phyloP scores from a whole-genome alignment of 257 asterid species.

The Eucommia ulmoides region DNA sequence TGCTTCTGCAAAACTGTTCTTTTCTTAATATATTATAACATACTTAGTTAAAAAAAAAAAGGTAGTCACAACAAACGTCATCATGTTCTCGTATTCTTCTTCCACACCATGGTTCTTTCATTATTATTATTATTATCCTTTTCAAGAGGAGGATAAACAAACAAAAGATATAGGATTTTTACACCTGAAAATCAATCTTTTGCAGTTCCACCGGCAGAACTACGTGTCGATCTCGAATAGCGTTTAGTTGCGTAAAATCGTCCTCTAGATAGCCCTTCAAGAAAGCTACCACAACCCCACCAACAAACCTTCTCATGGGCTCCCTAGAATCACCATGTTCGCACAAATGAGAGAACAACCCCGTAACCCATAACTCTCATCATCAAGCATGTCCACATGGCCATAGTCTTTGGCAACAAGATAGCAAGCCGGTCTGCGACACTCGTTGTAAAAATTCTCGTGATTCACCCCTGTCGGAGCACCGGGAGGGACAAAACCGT shows the following conservation, averaged over 20 bases:
- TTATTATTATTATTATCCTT: too few relatives aligned
- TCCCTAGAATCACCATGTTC: slow-evolving; percentile 57
- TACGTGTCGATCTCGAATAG: slow-evolving; percentile 32
- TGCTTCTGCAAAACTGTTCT: too few relatives aligned
- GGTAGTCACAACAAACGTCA: too few relatives aligned
- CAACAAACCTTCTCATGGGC: slow-evolving; percentile 84
- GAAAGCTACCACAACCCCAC: slow-evolving; percentile 63
- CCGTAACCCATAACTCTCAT: slow-evolving; percentile 59
- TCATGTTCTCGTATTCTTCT: too few relatives aligned
- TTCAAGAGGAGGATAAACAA: too few relatives aligned
- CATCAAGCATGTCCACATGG: slow-evolving; percentile 77
- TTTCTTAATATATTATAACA: too few relatives aligned
- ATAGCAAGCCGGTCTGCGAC: slow-evolving; percentile 39
- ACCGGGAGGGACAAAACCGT: slow-evolving; percentile 63
- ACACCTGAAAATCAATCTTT: slow-evolving; percentile 38
- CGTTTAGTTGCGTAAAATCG: slow-evolving; percentile 30
- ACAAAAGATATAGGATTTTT: too few relatives aligned
- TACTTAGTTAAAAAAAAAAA: too few relatives aligned
- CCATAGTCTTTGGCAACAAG: slow-evolving; percentile 79
- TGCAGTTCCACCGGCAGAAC: slow-evolving; percentile 52
- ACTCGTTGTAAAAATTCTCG: slow-evolving; percentile 59
- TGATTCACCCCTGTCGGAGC: slow-evolving; percentile 90
- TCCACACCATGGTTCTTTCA: too few relatives aligned
- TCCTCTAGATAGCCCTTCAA: slow-evolving; percentile 51
- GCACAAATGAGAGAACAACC: slow-evolving; percentile 60